A percentile compares a stretch with the other conserved stretches of the same genome.
Conservation (phyloP, 2,329 filamentous ascomycete genomes). For the Aspergillus amoenus region DNA sequence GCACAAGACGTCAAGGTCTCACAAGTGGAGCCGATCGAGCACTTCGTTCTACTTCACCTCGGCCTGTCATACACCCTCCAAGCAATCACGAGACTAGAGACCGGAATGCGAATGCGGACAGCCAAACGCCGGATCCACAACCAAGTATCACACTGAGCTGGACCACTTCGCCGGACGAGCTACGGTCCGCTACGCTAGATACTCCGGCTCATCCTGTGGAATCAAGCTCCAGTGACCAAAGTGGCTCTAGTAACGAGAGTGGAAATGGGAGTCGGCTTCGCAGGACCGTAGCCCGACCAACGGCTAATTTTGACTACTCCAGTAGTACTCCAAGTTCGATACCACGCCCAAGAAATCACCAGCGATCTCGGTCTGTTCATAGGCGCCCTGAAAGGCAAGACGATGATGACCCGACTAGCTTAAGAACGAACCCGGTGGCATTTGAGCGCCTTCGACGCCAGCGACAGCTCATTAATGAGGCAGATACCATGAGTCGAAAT, state of each 20-base stretch:
- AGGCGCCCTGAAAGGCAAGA: slow-evolving; percentile 31
- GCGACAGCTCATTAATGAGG: slow-evolving; percentile 36
- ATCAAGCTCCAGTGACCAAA: slow-evolving; percentile 22
- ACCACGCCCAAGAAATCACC: slow-evolving; percentile 26
- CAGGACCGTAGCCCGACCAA: slow-evolving; percentile 18
- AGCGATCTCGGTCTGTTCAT: slow-evolving; percentile 37
- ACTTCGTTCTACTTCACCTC: slow-evolving; percentile 36
- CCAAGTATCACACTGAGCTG: slow-evolving; percentile 38
- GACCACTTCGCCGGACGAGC: slow-evolving; percentile 42
- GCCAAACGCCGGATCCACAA: slow-evolving; percentile 28
- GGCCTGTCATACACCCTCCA: slow-evolving; percentile 42
- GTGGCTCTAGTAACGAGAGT: slow-evolving; percentile 24
- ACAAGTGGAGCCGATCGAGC: slow-evolving; percentile 30
- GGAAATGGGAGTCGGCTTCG: slow-evolving; percentile 15
- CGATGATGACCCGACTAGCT: slow-evolving; percentile 24
- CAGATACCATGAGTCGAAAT: slow-evolving; percentile 33
- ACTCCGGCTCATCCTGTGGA: slow-evolving; percentile 21
- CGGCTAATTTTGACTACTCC: slow-evolving; percentile 23
- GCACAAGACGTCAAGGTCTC: slow-evolving; percentile 28
- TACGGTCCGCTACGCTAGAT: slow-evolving; percentile 31
- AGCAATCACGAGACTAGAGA: slow-evolving; percentile 22
- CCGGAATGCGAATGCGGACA: slow-evolving; percentile 25
- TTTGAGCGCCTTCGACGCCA: slow-evolving; percentile 41
- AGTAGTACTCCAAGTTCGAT: slow-evolving; percentile 20
- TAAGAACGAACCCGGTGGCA: slow-evolving; percentile 37